Percentiles rank a stretch among this genome's conserved stretches.
These are phyloP conservation scores for Talaromyces sp. DNA, from an alignment of 2,329 filamentous ascomycete species.

Conservation along the genomic window DNA sequence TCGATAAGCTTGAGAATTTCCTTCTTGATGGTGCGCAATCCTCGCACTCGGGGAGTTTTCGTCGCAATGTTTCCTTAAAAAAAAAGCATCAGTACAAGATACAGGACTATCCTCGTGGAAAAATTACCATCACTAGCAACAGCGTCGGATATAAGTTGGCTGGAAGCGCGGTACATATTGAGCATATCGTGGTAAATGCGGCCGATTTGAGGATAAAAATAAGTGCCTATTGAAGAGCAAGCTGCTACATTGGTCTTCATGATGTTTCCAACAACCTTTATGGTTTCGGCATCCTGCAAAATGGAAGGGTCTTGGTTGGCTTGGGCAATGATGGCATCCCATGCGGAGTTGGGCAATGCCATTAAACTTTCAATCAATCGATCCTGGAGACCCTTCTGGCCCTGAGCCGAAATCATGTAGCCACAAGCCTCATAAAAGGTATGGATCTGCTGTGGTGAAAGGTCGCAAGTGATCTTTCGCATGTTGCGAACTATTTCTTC, in stretches of 20 bases:
- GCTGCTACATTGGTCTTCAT: conserved; percentile 99
- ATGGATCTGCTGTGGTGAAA: conserved; percentile 94
- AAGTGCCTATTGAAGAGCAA: conserved; percentile 90
- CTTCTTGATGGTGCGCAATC: conserved; percentile 96
- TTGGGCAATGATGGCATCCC: conserved; percentile 88
- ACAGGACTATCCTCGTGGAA: not conserved
- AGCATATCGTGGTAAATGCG: conserved; percentile 98
- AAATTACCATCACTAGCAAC: conserved; percentile 72
- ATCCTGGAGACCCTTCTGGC: conserved; percentile 91
- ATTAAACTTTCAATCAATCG: conserved; percentile 86
- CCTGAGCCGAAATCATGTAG: conserved; percentile 98
- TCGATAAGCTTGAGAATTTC: conserved; percentile 98
- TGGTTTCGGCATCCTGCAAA: conserved; percentile 86
- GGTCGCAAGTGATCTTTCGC: conserved; percentile 89
- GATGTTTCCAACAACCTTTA: conserved; percentile 98
- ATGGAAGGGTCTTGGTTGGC: conserved; percentile 81
- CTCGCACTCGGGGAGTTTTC: conserved; percentile 94
- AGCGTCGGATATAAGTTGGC: conserved; percentile 87
- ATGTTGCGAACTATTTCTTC: conserved; percentile 97
- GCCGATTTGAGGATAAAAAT: conserved; percentile 97
- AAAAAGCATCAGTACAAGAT: conserved; percentile 1
- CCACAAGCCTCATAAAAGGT: conserved; percentile 99
- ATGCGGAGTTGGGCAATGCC: conserved; percentile 86
- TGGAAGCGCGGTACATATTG: conserved; percentile 98
- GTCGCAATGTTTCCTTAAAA: conserved; percentile 76